Conservation (phyloP, 2,329 filamentous ascomycete genomes). For the Trichoderma semiorbis region DNA sequence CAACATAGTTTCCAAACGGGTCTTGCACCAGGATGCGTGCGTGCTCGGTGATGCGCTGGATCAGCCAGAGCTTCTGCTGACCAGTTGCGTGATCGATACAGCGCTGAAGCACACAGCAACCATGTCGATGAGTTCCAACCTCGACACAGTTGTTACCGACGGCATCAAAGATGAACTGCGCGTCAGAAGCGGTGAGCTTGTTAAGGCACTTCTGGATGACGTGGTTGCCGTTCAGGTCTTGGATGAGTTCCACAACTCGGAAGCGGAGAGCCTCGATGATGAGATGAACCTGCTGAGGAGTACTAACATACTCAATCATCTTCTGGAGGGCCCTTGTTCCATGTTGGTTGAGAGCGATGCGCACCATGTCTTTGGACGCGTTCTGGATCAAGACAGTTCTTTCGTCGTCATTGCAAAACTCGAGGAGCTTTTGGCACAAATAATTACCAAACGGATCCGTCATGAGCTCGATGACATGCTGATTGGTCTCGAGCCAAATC, state of each 20-base stretch:
- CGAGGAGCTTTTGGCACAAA: conserved; percentile 95
- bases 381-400: conserved; percentile 90
- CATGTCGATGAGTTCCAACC: conserved; percentile 94
- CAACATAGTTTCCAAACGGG: conserved; percentile 97
- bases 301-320: conserved; percentile 97
- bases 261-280: conserved; percentile 81
- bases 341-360: conserved; percentile 94
- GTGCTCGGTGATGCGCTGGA: conserved; percentile 81
- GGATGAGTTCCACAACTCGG: conserved; percentile 89
- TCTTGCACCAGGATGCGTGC: conserved; percentile 91
- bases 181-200: conserved; percentile 78
- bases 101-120: conserved; percentile 95
- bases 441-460: conserved; percentile 99
- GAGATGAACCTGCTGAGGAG: conserved; percentile 76
- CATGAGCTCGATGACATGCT: conserved; percentile 96
- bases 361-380: conserved; percentile 80
- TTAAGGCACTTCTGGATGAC: conserved; percentile 99
- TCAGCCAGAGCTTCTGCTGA: conserved; percentile 81
- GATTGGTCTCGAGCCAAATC: conserved; percentile 91
- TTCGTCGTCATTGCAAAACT: conserved; percentile 93
- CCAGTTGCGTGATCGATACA: conserved; percentile 97
- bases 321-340: conserved; percentile 95
- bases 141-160: conserved; percentile 83
- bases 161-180: conserved; percentile 95
- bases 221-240: conserved; percentile 97